Base-by-base conservation (phyloP, 345 rosid genomes). In the Gossypium sturtianum region DNA sequence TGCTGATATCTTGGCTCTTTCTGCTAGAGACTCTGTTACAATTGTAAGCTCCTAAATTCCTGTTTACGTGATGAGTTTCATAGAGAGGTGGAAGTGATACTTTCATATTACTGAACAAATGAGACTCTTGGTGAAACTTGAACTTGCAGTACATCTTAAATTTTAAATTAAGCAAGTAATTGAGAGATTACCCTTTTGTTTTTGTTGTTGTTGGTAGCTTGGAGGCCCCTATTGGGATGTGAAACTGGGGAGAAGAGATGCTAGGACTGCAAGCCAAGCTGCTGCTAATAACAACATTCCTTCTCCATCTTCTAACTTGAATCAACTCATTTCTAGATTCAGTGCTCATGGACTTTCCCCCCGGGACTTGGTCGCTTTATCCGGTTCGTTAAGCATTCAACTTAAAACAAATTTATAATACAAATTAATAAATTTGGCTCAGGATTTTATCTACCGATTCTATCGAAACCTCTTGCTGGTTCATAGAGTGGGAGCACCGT, bases 201-300 rank as follows among this genome's bases (percentile, higher is more conserved):
- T 71, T 70, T 29, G 3, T 27, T 19, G 10, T 70, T 29, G 7
- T 11, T 19, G 16, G 12, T 53, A 94, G 97, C 97, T 92, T 43
- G 95, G 95, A 77, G 97, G 97, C 4, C 97, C 93, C 0, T 77
- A 12, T 12, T 94, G 97, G 97, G 70, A 84, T 51, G 97, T 94
- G 67, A 91, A 92, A 77, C 85, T 94, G 11, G 98, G 97, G 77
- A 87, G 97, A 76, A 85, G 97, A 83, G 98, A 94, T 74, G 84
- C 95, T 0, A 84, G 78, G 66, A 89, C 89, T 0, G 89, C 98
- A 34, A 90, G 97, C 82, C 95, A 82, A 58, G 77, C 91, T 10
- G 97, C 91, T 0, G 95, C 97, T 1, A 94, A 92, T 76, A 89
- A 64, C 56, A 78, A 85, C 77, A 87, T 94, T 79, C 97, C 98